Evolutionary conservation across 2,329 filamentous ascomycete species (phyloP), one percentile per base, ranked within the genome.

Genomic region (Colletotrichum sojae): DNA sequence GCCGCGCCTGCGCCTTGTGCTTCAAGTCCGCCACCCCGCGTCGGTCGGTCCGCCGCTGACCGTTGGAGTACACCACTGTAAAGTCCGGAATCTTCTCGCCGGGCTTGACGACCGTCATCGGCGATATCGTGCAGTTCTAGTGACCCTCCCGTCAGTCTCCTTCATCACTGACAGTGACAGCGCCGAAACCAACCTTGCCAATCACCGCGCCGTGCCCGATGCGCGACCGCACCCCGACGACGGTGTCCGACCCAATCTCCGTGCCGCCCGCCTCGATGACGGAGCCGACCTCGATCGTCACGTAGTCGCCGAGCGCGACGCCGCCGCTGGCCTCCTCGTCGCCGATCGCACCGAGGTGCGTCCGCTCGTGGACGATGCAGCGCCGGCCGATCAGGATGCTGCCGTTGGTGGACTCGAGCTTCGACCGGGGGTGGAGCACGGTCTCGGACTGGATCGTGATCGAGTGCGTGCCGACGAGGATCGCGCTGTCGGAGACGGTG

Each of bases 361-460:
- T 80, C 66, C 89, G 83, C 81, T 98, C 96, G 73, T 92, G 90
- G 51, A 98, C 86, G 53, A 97, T 92, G 75, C 93, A 96, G 60
- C 92, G 90, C 67, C 93, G 90, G 27, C 95, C 94, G 69, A 97
- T 88, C 31, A 90, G 90, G 73, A 98, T 90, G 51, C 94, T 91
- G 5, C 94, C 94, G 59, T 91, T 86, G 66, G 90, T 90, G 9
- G 95, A 92, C 75, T 94, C 92, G 65, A 98, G 87, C 71, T 91
- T 90, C 16, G 91, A 89, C 56, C 95, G 93, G 1, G 96, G 95
- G 76, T 98, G 95, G n/a, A 99, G 82, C 6, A 98, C 88, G 4
- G 90, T 91, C 76, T 94, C 91, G 25, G 92, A 86, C 65, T 91
- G 91, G 71, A 98, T 90, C 52, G 89, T 91, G 71, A 99, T 93